Base-by-base conservation (phyloP, 768 basidiomycete species). In the Leccinum ochraceum region DNA sequence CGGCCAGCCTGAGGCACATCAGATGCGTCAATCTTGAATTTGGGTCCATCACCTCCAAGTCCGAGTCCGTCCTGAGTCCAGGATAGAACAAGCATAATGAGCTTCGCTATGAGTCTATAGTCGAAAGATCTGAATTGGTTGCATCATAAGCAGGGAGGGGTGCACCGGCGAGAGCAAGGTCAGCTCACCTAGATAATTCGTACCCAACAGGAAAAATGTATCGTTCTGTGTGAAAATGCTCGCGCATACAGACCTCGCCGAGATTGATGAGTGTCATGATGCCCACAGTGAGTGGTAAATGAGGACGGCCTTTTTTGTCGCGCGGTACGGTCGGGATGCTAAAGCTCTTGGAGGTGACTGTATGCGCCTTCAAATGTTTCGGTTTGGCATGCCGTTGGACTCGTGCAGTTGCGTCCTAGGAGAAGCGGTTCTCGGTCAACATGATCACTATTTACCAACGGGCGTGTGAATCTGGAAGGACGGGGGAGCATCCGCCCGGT, bases 201-300 rank as follows among this genome's bases (percentile, higher is more conserved):
- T 92, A 94, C 16, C 90, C 90, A 44, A 93, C 88, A 10, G 92
- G 92, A 67, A 92, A 94, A 63, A 94, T 94, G 69, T 94, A 94
- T 56, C 92, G 79, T 71, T 94, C 91, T 0, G 92, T 92, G 70
- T 92, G 89, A 68, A 92, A 94, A 70, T 92, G 89, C 63, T 92
- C 90, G 32, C 89, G 80, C 86, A 87, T 85, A 68, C 89, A 91
- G 7, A 93, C 85, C 55, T 85, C 83, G 3, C 92, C 92, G 0
- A 94, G 78, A 61, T 69, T 84, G 59, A 87, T 79, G 26, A 94
- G 86, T 1, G 89, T 91, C 89, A 94, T 92, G 70, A 94, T 93
- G 34, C 92, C 92, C 17, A 93, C 90, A 66, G 86, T 89, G 34
- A 94, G 75, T 0, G 92, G 92, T 6, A 94, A 75, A 74, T 89